phyloP scores from a whole-genome alignment of 148 eudicot genomes.

The Fallopia convolvulus region DNA sequence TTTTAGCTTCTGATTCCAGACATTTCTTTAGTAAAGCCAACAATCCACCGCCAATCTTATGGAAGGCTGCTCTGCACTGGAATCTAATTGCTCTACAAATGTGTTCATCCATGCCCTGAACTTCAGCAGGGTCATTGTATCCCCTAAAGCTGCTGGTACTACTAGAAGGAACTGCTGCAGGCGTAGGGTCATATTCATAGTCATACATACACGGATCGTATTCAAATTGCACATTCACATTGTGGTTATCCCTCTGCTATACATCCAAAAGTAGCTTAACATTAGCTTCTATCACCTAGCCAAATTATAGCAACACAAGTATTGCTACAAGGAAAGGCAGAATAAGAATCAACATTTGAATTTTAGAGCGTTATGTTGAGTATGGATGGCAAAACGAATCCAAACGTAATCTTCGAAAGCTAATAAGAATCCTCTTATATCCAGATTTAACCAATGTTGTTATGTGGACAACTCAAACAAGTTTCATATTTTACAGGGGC shows the following conservation, averaged over 20 bases:
- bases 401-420: background rate
- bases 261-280: background rate
- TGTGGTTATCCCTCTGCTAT: background rate
- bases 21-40: constrained; percentile 49
- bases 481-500: background rate
- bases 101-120: constrained; percentile 29
- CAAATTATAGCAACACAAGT: background rate
- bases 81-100: constrained; percentile 24
- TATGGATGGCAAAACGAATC: background rate
- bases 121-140: constrained; percentile 12
- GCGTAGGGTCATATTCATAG: background rate
- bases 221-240: background rate
- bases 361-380: background rate
- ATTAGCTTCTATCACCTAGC: background rate
- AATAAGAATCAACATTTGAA: background rate
- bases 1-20: constrained; percentile 49
- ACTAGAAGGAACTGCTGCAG: constrained; percentile 14
- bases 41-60: constrained; percentile 44
- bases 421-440: background rate
- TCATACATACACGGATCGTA: background rate
- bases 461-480: background rate
- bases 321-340: background rate
- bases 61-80: constrained; percentile 38
- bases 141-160: constrained; percentile 26
- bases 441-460: background rate